Evolutionary conservation across 805 yeast species (phyloP), one percentile per base, ranked within the genome.

Genomic region (Saturnispora bothae): DNA sequence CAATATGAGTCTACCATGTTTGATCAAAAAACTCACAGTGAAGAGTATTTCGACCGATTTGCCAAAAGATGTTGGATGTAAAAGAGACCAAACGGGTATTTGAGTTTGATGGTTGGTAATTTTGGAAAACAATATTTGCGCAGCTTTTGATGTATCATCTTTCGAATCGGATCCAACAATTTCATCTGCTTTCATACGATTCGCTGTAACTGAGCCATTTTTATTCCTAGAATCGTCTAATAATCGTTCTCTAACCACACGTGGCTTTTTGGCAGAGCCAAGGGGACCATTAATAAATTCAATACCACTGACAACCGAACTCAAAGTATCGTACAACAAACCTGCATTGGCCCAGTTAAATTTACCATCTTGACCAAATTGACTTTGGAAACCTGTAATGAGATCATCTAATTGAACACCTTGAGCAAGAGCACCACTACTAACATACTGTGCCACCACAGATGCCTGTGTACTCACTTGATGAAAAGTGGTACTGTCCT

Each of bases 11-110:
- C 65, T 73, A 1, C 83, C 86, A 49, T 83, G 94, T 48, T 78
- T 72, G 2, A 85, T 72, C 32, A 89, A 60, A 50, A 88, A 86
- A 53, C 95, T 81, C 0, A 83, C 69, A 50, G 78, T 83, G 50
- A 88, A 88, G 49, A 89, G 59, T 52, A 84, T 85, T 54, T 89
- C 96, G 2, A 88, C 77, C 1, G 86, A 71, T 53, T 79, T 86
- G 1, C 81, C 65, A 56, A 79, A 88, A 5, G 89, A 78, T 13
- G 60, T 44, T 1, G 96, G 95, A 53, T 89, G 77, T 15, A 88
- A 63, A 36, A 83, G 70, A 43, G 66, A 63, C 51, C 73, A 83
- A 33, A 86, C 61, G 39, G 73, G 73, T 7, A 85, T 64, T 7
- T 64, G 65, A 15, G 48, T 46, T 3, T 61, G 53, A 31, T 59